A percentile compares a stretch with the other conserved stretches of the same genome.
phyloP scores from a whole-genome alignment of 768 basidiomycete species.

The Hirschioporus abietinus region DNA sequence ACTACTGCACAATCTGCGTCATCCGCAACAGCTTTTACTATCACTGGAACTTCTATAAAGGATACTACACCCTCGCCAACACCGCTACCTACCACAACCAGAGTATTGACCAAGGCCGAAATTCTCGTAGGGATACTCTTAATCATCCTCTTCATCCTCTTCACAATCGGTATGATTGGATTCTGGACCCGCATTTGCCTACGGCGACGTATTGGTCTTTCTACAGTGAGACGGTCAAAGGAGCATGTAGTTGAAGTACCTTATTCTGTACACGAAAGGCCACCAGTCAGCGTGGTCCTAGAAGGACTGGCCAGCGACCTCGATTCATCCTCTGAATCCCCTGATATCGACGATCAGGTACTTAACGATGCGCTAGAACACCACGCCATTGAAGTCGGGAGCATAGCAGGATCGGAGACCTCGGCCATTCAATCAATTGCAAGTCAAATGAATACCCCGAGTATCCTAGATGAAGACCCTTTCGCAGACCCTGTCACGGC shows the following conservation, averaged over 20 bases:
- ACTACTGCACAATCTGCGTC: no score
- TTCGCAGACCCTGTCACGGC: background rate
- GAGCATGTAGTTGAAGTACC: background rate
- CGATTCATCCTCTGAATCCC: no score
- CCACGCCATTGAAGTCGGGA: no score
- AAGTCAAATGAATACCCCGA: background rate
- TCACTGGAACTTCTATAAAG: background rate
- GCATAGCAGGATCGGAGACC: no score
- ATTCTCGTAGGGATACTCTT: background rate
- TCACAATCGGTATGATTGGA: background rate
- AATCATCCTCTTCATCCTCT: background rate
- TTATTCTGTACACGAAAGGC: background rate
- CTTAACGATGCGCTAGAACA: no score
- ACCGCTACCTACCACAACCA: background rate
- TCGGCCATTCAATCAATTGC: no score
- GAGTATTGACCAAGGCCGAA: background rate
- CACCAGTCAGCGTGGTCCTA: background rate
- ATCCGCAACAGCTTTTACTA: background rate
- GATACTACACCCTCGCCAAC: background rate
- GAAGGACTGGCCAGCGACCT: background rate
- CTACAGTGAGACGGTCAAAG: background rate
- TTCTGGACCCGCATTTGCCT: background rate
- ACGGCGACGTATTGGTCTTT: background rate
- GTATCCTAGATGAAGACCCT: background rate
- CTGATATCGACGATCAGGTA: no score